Base-by-base conservation (phyloP, 805 yeast genomes). In the Hanseniaspora pseudoguilliermondii region DNA sequence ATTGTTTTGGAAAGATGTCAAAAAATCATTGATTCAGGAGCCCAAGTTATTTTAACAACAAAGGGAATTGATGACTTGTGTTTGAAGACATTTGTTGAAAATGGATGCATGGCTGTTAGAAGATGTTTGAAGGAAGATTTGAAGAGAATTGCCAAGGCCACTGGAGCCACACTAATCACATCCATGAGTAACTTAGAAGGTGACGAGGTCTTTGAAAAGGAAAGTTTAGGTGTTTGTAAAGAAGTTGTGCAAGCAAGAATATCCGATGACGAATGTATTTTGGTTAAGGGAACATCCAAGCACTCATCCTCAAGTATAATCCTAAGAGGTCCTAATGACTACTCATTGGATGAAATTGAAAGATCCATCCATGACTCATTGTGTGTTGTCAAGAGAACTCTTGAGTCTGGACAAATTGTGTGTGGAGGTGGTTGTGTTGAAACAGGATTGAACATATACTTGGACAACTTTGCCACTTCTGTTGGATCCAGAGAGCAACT, bases 351-450 rank as follows among this genome's bases (percentile, higher is more conserved):
- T 71, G 99, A 93, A 74, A 91, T 95, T 97, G 96, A 93, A 73
- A 81, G 99, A 71, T 89, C 97, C 0, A 71, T 95, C 59, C 97
- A 88, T 66, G 99, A 93, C 69, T 86, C 97, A 2, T 75, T 93
- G 60, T 82, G 88, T 47, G 98, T 93, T 39, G 96, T 93, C 39
- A 93, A 93, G 74, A 82, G 98, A 68, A 89, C 97, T 13, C 77
- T 95, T 62, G 98, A 93, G 71, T 82, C 91, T 65, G 97, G 97
- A 21, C 73, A 79, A 61, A 90, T 95, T 57, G 98, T 93, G 6
- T 97, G 98, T 44, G 99, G 99, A 59, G 99, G 99, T 61, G 99
- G 99, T 59, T 95, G 95, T n/a, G 98, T 93, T 38, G 99, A 93
- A 73, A 78, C 95, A 52, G 97, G 97, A 2, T 77, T 93, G 66